Percentiles rank a stretch among this genome's conserved stretches.
phyloP scores from a whole-genome alignment of 2,329 filamentous ascomycete genomes.

The Exophiala spinifera region DNA sequence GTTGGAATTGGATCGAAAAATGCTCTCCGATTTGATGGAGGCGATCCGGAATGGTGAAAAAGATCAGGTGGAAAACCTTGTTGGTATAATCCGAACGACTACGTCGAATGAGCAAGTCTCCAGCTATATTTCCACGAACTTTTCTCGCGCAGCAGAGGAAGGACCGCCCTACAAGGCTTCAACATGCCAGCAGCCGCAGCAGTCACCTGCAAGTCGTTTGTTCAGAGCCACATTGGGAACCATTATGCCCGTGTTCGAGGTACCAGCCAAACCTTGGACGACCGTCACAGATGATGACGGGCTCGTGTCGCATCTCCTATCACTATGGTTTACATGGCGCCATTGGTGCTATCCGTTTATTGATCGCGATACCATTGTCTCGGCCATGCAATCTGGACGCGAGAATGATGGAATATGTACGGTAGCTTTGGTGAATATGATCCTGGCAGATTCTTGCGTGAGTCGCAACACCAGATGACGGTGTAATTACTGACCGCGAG shows the following conservation, averaged over 20 bases:
- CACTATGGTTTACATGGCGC: constrained; percentile 35
- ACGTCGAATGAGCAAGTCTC: neutral
- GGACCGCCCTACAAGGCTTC: constrained; percentile 2
- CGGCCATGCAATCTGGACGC: constrained; percentile 32
- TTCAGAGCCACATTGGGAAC: neutral
- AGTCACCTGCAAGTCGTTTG: neutral
- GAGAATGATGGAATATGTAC: constrained; percentile 33
- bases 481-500: neutral
- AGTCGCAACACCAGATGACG: neutral
- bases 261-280: constrained; percentile 31
- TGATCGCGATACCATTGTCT: constrained; percentile 33
- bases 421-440: constrained; percentile 37
- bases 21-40: constrained; percentile 2
- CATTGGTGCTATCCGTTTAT: constrained; percentile 33
- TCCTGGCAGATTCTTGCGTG: constrained; percentile 30
- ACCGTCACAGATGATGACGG: constrained; percentile 33
- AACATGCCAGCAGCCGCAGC: constrained; percentile 2
- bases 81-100: neutral
- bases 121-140: constrained; percentile 2
- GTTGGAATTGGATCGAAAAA: constrained; percentile 3
- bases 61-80: neutral
- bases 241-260: neutral
- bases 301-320: constrained; percentile 35
- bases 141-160: neutral
- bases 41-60: constrained; percentile 4